Base-by-base conservation (phyloP, 805 yeast species). In the Cyberlindnera maclurae region DNA sequence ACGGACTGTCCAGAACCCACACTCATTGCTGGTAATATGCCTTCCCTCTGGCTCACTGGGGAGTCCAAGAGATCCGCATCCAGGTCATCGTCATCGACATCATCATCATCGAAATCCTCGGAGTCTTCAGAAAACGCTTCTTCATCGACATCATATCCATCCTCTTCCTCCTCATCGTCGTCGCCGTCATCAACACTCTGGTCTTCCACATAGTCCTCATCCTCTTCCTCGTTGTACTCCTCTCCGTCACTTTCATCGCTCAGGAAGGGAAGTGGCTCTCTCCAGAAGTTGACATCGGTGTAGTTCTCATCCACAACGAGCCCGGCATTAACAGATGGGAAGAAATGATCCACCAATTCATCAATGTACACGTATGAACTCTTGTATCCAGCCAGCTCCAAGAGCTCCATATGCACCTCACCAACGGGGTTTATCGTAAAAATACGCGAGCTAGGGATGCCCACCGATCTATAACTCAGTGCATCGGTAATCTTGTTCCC, bases 401-500 rank as follows among this genome's bases (percentile, higher is more conserved):
- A 67, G 46, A 93, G 70, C 61, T 93, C 98, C 95, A 93, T 83
- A 65, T 87, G 96, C 31, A 93, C 98, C 48, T 93, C 97, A 3
- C 97, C 96, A 45, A 85, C 87, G 2, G 97, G 89, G 54, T 93
- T 90, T 51, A 93, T 93, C 7, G 98, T 93, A 57, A 93, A 93
- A 30, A 93, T 89, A 45, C 96, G 70, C 29, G 96, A 90, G 15
- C 94, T 79, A 2, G 98, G 97, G 9, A 93, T 84, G 4, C 93
- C 88, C 7, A 93, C 97, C 9, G 88, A 82, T 51, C 97, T 71
- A 58, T 93, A 93, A 39, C 96, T 85, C 38, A 93, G 73, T 6
- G 97, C 97, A 63, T 93, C 98, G 3, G 98, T 93, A 43, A 93
- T 93, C 48, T 95, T 69, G 57, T 93, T 93, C 24, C 98, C 98